A percentile compares a stretch with the other conserved stretches of the same genome.
Conservation (phyloP, 208 protist genomes). For the Phytomonas sp. region DNA sequence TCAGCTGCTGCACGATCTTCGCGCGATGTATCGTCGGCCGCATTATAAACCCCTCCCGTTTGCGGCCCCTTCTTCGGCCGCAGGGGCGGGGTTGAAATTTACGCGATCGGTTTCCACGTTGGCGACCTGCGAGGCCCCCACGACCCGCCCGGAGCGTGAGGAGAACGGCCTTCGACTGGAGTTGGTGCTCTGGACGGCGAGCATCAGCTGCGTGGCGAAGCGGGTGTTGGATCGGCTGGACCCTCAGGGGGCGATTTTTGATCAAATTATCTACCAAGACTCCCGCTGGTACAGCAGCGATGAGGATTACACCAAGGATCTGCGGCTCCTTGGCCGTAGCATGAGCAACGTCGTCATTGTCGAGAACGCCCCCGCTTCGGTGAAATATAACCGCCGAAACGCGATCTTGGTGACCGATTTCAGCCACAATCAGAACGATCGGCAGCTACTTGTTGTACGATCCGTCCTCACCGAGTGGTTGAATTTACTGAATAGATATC, state of each 20-base stretch:
- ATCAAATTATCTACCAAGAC: constrained; percentile 81
- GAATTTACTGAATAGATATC: constrained; percentile 18
- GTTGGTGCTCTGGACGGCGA: constrained; percentile 87
- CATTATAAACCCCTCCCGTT: constrained; percentile 12
- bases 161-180: constrained; percentile 44
- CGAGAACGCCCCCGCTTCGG: constrained; percentile 86
- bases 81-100: background rate
- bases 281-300: constrained; percentile 77
- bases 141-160: background rate
- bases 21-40: constrained; percentile 37
- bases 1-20: constrained; percentile 42
- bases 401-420: constrained; percentile 85
- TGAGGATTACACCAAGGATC: constrained; percentile 79
- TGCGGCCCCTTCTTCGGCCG: background rate
- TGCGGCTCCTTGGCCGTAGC: constrained; percentile 62
- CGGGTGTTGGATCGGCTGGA: constrained; percentile 70
- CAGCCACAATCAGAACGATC: constrained; percentile 54
- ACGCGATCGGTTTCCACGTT: background rate
- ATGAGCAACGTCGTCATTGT: constrained; percentile 78
- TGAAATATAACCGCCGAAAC: constrained; percentile 67
- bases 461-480: constrained; percentile 66
- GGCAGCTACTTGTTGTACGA: constrained; percentile 62
- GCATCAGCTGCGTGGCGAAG: constrained; percentile 58
- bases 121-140: background rate
- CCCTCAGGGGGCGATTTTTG: constrained; percentile 57